A percentile compares a stretch with the other conserved stretches of the same genome.
phyloP scores from a whole-genome alignment of 768 basidiomycete species.

The Candolleomyces eurysporus region DNA sequence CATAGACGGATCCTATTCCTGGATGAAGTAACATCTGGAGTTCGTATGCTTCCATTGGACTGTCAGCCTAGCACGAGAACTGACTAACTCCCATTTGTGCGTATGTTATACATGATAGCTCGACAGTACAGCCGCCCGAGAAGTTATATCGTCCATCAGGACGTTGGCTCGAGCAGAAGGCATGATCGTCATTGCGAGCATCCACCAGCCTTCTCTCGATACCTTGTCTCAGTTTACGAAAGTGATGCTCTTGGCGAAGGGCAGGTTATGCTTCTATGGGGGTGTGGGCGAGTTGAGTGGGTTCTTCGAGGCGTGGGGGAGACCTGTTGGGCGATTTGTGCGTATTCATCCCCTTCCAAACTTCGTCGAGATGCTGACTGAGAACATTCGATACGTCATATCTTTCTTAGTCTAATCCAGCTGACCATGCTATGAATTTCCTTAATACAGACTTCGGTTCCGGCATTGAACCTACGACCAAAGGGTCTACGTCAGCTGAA shows the following conservation, averaged over 20 bases:
- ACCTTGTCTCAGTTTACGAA: conserved; percentile 61
- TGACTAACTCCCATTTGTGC: neutral
- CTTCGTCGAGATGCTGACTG: neutral
- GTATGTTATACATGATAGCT: conserved; percentile 25
- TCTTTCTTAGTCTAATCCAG: conserved; percentile 42
- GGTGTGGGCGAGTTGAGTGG: conserved; percentile 38
- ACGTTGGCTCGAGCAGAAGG: conserved; percentile 43
- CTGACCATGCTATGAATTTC: conserved; percentile 60
- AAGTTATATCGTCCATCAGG: conserved; percentile 43
- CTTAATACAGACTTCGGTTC: conserved; percentile 45
- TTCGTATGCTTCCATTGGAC: conserved; percentile 13
- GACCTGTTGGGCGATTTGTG: conserved; percentile 35
- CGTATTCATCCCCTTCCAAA: conserved; percentile 7
- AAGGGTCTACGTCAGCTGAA: conserved; percentile 15
- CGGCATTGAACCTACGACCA: conserved; percentile 5
- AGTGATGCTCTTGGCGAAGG: conserved; percentile 55
- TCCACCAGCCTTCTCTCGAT: conserved; percentile 66
- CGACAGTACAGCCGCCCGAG: conserved; percentile 45
- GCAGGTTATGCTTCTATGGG: conserved; percentile 42
- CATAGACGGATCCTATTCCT: conserved; percentile 52
- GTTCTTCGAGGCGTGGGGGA: conserved; percentile 40
- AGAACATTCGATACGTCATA: conserved; percentile 12
- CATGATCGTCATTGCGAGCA: conserved; percentile 60
- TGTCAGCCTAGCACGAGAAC: neutral
- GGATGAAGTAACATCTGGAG: conserved; percentile 61